Evolutionary conservation across 495 filamentous ascomycete genomes (phyloP).

Genomic region (Aspergillus conjunctus): DNA sequence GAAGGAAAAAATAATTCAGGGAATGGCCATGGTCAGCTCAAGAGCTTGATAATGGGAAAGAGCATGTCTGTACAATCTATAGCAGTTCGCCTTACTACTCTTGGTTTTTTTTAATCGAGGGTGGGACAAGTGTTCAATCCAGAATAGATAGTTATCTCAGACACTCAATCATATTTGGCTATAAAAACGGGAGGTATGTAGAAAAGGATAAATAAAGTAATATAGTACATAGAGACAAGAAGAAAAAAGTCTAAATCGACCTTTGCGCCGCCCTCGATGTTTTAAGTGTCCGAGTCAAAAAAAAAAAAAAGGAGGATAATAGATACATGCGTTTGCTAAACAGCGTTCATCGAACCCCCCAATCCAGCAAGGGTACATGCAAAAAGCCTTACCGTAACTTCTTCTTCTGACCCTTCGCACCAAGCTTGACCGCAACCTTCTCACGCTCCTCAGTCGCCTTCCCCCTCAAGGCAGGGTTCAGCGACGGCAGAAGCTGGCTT

Average conservation of each 20-base stretch:
- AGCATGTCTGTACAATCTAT: not conserved
- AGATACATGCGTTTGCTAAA: constrained; percentile 28
- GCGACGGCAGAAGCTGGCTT: constrained; percentile 33
- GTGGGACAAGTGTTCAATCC: constrained; percentile 9
- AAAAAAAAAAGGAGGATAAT: constrained; percentile 23
- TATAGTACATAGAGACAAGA: constrained; percentile 47
- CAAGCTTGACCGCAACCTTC: constrained; percentile 42
- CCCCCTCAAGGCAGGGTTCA: constrained; percentile 40
- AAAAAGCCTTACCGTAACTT: constrained; percentile 20
- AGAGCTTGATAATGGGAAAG: not conserved
- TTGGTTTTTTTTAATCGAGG: not conserved
- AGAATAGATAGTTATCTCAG: constrained; percentile 15
- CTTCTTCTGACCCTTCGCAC: constrained; percentile 32
- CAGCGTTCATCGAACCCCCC: constrained; percentile 7
- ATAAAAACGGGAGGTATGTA: constrained; percentile 19
- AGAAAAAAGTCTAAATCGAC: constrained; percentile 32
- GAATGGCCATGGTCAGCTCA: not conserved
- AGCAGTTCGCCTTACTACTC: not conserved
- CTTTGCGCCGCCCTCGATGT: constrained; percentile 46
- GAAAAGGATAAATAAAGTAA: constrained; percentile 25
- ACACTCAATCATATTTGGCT: constrained; percentile 4
- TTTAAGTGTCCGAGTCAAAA: constrained; percentile 29
- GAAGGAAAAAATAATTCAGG: not conserved
- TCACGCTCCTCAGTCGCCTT: constrained; percentile 41
- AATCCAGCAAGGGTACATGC: constrained; percentile 1